Evolutionary conservation across 805 yeast genomes (phyloP).

Genomic region (Cyberlindnera mrakii): DNA sequence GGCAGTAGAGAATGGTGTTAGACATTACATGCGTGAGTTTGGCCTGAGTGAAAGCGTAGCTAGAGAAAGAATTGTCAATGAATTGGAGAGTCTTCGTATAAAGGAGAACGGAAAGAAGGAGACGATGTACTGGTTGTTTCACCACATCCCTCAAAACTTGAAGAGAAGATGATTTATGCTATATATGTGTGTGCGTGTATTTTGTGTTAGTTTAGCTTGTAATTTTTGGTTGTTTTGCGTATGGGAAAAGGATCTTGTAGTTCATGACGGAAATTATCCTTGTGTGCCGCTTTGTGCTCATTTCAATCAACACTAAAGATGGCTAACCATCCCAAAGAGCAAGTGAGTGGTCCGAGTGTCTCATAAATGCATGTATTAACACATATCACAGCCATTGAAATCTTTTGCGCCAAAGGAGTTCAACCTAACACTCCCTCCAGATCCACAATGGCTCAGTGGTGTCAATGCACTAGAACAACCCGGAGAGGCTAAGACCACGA

Average conservation of each 20-base stretch:
- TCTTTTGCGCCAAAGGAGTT: conserved; percentile 4
- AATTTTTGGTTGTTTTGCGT: neutral
- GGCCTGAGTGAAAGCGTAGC: conserved; percentile 18
- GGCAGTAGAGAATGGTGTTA: conserved; percentile 22
- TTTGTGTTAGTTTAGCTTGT: neutral
- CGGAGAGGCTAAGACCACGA: conserved; percentile 28
- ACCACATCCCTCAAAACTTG: conserved; percentile 21
- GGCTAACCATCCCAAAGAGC: too few species aligned
- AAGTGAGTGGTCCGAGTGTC: too few species aligned
- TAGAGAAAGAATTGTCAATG: conserved; percentile 17
- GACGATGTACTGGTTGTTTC: conserved; percentile 27
- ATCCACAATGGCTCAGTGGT: conserved; percentile 6
- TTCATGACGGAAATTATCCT: too few species aligned
- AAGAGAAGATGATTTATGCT: conserved; percentile 14
- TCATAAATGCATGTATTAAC: too few species aligned
- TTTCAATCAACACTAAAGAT: too few species aligned
- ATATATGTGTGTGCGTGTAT: neutral
- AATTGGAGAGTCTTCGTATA: conserved; percentile 18
- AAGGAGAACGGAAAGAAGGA: conserved; percentile 23
- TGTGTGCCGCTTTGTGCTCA: too few species aligned
- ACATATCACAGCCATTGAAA: neutral
- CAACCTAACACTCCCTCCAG: conserved; percentile 4
- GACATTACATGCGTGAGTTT: conserved; percentile 13
- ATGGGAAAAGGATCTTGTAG: neutral
- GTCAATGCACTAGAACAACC: neutral